These are phyloP conservation scores for Citrus australasica DNA, from an alignment of 345 rosid genomes.

Conservation along the genomic window DNA sequence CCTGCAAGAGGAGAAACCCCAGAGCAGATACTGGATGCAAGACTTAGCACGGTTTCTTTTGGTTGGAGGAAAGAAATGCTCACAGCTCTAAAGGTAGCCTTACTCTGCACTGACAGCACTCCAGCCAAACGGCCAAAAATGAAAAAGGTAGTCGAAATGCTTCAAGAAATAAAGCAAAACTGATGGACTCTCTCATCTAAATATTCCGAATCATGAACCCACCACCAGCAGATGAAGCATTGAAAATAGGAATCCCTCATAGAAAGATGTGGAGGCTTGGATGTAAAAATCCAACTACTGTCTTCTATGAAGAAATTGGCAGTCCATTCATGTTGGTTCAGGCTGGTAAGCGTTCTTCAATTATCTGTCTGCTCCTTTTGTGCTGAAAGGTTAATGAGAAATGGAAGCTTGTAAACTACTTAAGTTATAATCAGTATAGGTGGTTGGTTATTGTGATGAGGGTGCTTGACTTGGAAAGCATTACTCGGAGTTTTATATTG, in stretches of 20 bases:
- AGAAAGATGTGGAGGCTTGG: neutral
- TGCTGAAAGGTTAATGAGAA: constrained; percentile 1
- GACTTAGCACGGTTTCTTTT: constrained; percentile 77
- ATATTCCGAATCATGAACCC: constrained; percentile 1
- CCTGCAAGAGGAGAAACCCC: constrained; percentile 74
- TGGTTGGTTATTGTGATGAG: constrained; percentile 3
- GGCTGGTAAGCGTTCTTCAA: neutral
- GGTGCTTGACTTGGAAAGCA: constrained; percentile 1
- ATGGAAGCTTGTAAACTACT: constrained; percentile 11
- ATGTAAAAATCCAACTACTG: neutral
- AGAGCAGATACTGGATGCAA: constrained; percentile 75
- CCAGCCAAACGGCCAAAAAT: constrained; percentile 88
- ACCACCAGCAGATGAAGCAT: neutral
- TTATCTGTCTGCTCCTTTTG: constrained; percentile 10
- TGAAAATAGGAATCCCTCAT: constrained; percentile 1
- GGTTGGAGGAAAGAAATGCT: constrained; percentile 97
- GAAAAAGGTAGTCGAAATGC: constrained; percentile 88
- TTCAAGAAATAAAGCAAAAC: constrained; percentile 68
- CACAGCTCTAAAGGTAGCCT: constrained; percentile 85
- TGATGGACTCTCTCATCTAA: constrained; percentile 18
- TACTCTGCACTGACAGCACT: constrained; percentile 67
- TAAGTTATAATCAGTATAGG: neutral
- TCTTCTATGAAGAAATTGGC: neutral
- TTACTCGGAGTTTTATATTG: constrained; percentile 17
- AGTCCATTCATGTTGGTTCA: neutral